Evolutionary conservation across 75 land plant species (phyloP), one percentile per base, ranked within the genome.

Genomic region (Pinus taeda): DNA sequence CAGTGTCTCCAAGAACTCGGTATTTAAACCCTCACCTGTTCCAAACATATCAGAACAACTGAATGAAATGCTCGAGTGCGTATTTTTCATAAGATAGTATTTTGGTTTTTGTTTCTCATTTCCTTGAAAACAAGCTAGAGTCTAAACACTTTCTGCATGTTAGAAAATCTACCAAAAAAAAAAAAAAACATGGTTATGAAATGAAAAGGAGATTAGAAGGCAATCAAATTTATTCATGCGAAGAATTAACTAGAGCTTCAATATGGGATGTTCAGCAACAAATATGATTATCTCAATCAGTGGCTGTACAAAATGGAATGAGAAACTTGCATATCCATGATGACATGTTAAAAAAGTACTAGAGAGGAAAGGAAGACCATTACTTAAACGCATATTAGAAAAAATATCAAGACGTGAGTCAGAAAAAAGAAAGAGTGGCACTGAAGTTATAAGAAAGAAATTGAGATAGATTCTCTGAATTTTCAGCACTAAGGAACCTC

Each of bases 1-100:
- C 78, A 91, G 60, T 15, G 74, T 79, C 56, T 90, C 92, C 71
- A 90, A 61, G 21, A 77, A 62, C 66, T 88, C 90, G 20, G 72
- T 33, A 37, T 73, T 83, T 39, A 90, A 66, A 49, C 74, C 83
- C 6, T 81, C 83, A 59, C 74, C 74, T 73, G 59, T 73, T 57
- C 58, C 74, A 73, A 55, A 55, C 17, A 73, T 15, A 11, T 4
- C 59, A 21, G 15, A 26, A 17, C 58, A 26, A 26, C 24, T 73
- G n/a, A 21, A 55, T 11, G 12, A 49, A 49, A 49, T 49, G 55
- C 55, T 9, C 9, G 11, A 20, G 39, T 67, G 12, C 12, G 15
- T 37, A 37, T 33, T 30, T 64, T 29, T 18, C 49, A 39, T 20
- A 42, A 17, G 20, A 20, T 3, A 21, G 39, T 69, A 21, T 9